These are phyloP conservation scores for Lithohypha guttulata DNA, from an alignment of 2,329 filamentous ascomycete genomes.

Conservation along the genomic window DNA sequence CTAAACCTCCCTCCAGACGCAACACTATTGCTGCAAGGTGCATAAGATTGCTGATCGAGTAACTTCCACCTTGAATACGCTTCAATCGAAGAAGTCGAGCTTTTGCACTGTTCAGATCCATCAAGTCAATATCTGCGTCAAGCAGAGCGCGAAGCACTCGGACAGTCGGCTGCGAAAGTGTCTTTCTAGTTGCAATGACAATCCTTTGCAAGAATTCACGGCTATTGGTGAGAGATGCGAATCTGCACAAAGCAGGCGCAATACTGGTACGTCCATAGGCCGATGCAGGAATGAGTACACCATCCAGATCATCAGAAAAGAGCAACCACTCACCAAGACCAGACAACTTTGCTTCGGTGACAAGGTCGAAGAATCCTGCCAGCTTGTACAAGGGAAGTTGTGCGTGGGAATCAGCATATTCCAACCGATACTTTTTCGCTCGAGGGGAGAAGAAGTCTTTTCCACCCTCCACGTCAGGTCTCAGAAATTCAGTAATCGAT, in stretches of 20 bases:
- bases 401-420: conserved; percentile 19
- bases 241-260: conserved; percentile 43
- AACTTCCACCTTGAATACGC: conserved; percentile 20
- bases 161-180: conserved; percentile 13
- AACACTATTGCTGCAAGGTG: conserved; percentile 27
- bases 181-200: neutral
- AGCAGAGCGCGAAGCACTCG: conserved; percentile 15
- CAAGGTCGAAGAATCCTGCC: conserved; percentile 41
- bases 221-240: conserved; percentile 42
- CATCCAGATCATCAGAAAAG: conserved; percentile 42
- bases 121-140: conserved; percentile 11
- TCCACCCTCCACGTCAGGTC: conserved; percentile 1
- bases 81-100: conserved; percentile 12
- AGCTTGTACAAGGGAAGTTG: conserved; percentile 26
- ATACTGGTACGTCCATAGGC: conserved; percentile 39
- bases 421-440: conserved; percentile 9
- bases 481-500: conserved; percentile 18
- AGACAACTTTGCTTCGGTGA: conserved; percentile 36
- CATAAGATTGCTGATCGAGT: conserved; percentile 24
- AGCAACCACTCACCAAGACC: conserved; percentile 45
- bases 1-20: conserved; percentile 13
- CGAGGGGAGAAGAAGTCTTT: conserved; percentile 13
- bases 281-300: conserved; percentile 38
- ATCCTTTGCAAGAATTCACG: conserved; percentile 21
- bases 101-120: conserved; percentile 14